Evolutionary conservation across 2,329 filamentous ascomycete genomes (phyloP).

Genomic region (Penicillium decumbens): DNA sequence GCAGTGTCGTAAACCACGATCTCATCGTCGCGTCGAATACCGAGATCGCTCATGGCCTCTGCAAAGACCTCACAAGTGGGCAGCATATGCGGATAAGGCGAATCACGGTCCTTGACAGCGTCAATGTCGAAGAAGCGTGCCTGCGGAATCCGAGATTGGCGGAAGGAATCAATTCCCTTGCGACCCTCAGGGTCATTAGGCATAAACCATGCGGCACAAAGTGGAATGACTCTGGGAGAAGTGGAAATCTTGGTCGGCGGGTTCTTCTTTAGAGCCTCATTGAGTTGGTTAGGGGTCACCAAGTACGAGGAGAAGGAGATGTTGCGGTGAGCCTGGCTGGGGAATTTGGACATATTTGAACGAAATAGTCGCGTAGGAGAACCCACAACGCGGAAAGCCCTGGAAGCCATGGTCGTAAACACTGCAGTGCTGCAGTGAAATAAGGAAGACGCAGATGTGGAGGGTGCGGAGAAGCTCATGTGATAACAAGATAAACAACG

Average conservation of each 20-base stretch:
- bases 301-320: conserved; percentile 71
- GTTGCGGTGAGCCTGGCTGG: conserved; percentile 39
- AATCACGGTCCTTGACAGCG: conserved; percentile 78
- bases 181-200: conserved; percentile 75
- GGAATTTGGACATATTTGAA: conserved; percentile 25
- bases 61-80: conserved; percentile 76
- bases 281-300: conserved; percentile 76
- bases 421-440: conserved; percentile 21
- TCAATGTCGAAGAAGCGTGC: conserved; percentile 97
- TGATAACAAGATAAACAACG: conserved; percentile 16
- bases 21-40: conserved; percentile 79
- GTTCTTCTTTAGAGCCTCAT: conserved; percentile 76
- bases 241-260: conserved; percentile 73
- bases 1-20: conserved; percentile 92
- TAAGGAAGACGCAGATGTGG: conserved; percentile 22
- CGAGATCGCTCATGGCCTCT: conserved; percentile 79
- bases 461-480: conserved; percentile 23
- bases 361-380: conserved; percentile 24
- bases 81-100: conserved; percentile 94
- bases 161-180: conserved; percentile 74
- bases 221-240: conserved; percentile 75
- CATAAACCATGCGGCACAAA: conserved; percentile 94
- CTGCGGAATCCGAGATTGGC: conserved; percentile 75
- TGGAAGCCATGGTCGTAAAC: conserved; percentile 32
- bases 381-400: conserved; percentile 30